Conservation (phyloP, 352 stramenopile species). For the Phytophthora kernoviae region DNA sequence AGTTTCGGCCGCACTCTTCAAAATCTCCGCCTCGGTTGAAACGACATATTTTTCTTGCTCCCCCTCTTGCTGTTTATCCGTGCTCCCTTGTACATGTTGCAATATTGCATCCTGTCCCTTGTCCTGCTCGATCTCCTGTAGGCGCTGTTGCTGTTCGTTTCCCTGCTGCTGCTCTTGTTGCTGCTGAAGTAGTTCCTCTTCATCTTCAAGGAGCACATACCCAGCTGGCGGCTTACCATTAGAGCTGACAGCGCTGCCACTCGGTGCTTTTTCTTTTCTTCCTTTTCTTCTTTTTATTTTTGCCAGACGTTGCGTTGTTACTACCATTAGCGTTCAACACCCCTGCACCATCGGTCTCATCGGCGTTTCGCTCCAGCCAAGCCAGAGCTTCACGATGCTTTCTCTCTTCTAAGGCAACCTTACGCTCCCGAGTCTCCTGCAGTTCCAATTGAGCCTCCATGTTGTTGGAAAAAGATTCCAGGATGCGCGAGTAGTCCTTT, state of each 20-base stretch:
- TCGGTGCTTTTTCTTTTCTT: slow-evolving; percentile 68
- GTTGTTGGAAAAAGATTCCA: slow-evolving; percentile 66
- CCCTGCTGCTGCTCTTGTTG: slow-evolving; percentile 24
- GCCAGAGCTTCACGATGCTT: slow-evolving; percentile 54
- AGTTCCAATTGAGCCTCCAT: slow-evolving; percentile 83
- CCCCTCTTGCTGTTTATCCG: slow-evolving; percentile 5
- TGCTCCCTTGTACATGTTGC: not conserved
- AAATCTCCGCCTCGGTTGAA: not conserved
- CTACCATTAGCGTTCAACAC: slow-evolving; percentile 23
- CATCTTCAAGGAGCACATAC: slow-evolving; percentile 52
- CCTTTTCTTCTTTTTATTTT: slow-evolving; percentile 78
- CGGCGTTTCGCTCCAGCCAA: slow-evolving; percentile 57
- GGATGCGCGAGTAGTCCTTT: slow-evolving; percentile 63
- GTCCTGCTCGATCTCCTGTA: slow-evolving; percentile 15
- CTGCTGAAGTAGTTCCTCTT: slow-evolving; percentile 40
- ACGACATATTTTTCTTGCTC: not conserved
- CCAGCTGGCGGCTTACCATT: slow-evolving; percentile 22
- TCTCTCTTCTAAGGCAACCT: slow-evolving; percentile 40
- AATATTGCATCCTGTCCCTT: slow-evolving; percentile 1
- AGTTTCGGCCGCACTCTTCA: not conserved
- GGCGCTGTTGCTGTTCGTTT: slow-evolving; percentile 16
- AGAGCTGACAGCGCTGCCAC: slow-evolving; percentile 5
- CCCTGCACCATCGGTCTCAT: slow-evolving; percentile 29
- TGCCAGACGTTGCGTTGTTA: slow-evolving; percentile 21
- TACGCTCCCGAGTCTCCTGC: slow-evolving; percentile 55